Conservation (phyloP, 352 stramenopile species). For the Blastocystis sp. region DNA sequence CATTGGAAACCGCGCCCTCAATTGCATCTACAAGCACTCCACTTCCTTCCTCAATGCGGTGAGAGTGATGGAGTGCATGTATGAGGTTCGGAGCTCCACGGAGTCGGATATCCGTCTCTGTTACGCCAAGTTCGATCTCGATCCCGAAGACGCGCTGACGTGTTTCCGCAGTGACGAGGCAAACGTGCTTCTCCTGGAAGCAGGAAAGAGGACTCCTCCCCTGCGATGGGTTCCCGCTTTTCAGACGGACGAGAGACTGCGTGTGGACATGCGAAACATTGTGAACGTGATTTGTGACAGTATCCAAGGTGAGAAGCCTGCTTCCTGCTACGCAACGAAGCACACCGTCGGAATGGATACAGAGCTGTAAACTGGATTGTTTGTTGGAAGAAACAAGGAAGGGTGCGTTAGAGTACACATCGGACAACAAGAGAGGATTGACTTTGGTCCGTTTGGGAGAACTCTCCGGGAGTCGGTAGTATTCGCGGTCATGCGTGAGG, state of each 20-base stretch:
- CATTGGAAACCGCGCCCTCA: not conserved
- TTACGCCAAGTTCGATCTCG: constrained; percentile 7
- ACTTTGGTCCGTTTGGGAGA: not conserved
- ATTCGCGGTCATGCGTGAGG: not conserved
- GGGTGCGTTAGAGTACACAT: not conserved
- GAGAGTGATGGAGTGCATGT: constrained; percentile 38
- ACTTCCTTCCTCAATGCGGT: not conserved
- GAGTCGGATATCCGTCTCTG: not conserved
- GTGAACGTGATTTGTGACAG: not conserved
- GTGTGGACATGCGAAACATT: constrained; percentile 14
- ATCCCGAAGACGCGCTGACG: not conserved
- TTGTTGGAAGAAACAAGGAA: too few species aligned
- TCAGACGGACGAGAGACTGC: not conserved
- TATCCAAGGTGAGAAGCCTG: constrained; percentile 11
- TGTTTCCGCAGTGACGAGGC: constrained; percentile 11
- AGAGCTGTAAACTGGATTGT: not conserved
- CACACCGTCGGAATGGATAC: constrained; percentile 39
- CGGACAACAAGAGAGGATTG: not conserved
- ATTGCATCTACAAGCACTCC: constrained; percentile 36
- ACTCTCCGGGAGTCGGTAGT: not conserved
- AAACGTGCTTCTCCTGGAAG: not conserved
- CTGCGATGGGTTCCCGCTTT: constrained; percentile 37
- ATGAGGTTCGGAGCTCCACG: not conserved
- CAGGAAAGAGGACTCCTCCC: not conserved
- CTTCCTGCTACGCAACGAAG: not conserved